These are phyloP conservation scores for Diaporthe citrichinensis DNA, from an alignment of 2,329 filamentous ascomycete species.

Conservation along the genomic window DNA sequence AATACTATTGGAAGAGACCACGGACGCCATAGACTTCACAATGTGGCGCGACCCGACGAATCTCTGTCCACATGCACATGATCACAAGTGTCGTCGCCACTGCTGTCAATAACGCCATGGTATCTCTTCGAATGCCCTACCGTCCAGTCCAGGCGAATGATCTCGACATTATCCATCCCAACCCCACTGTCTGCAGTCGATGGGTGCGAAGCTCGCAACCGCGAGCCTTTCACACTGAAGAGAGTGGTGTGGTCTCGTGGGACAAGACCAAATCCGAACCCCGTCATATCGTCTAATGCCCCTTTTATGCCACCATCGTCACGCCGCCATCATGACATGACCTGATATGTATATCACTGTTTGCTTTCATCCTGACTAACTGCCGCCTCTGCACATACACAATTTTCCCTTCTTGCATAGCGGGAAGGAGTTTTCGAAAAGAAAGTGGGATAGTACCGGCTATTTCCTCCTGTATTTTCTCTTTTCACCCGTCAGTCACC, in stretches of 20 bases:
- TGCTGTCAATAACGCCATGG: neutral
- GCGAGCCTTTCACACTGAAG: neutral
- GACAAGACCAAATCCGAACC: neutral
- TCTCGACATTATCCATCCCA: neutral
- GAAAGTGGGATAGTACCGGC: neutral
- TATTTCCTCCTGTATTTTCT: neutral
- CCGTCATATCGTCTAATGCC: slow-evolving; percentile 30
- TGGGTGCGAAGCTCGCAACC: neutral
- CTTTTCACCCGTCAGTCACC: neutral
- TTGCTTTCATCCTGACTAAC: neutral
- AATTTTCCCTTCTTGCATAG: slow-evolving; percentile 37
- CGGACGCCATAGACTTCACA: slow-evolving; percentile 63
- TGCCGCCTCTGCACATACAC: slow-evolving; percentile 36
- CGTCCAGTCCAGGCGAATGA: neutral
- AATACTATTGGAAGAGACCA: slow-evolving; percentile 80
- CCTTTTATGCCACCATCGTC: neutral
- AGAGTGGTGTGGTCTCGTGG: neutral
- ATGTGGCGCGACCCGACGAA: neutral
- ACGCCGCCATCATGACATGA: slow-evolving; percentile 30
- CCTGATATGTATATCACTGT: slow-evolving; percentile 33
- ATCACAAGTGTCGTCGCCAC: neutral
- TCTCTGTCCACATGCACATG: slow-evolving; percentile 40
- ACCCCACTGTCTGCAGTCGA: neutral
- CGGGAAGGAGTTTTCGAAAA: slow-evolving; percentile 35
- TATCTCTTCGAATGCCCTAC: no score